Conservation (phyloP, 1,284 basidiomycete genomes). For the Phenoliferia sp. region DNA sequence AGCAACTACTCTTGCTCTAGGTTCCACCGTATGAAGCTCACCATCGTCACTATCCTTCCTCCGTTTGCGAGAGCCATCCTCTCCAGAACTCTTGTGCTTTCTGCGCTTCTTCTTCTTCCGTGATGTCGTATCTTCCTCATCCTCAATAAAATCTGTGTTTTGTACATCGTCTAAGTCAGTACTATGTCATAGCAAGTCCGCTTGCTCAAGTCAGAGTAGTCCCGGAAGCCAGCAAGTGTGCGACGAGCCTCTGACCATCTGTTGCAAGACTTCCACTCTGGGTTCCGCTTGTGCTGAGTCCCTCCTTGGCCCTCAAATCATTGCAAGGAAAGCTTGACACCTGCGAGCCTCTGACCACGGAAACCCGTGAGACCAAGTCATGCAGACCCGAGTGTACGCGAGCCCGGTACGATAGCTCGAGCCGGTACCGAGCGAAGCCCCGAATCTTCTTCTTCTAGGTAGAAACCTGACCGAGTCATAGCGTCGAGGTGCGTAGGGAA, state of each 20-base stretch:
- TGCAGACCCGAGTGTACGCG: background rate
- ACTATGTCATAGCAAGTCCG: background rate
- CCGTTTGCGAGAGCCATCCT: constrained; percentile 41
- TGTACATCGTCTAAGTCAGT: background rate
- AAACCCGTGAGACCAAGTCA: background rate
- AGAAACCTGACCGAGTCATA: background rate
- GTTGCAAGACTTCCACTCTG: too few relatives aligned
- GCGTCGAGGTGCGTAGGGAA: background rate
- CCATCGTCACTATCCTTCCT: constrained; percentile 23
- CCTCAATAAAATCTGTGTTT: constrained; percentile 64
- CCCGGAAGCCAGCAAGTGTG: background rate
- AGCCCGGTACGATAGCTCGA: background rate
- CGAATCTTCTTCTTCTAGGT: too few relatives aligned
- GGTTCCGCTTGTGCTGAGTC: background rate
- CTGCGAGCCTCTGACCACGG: background rate
- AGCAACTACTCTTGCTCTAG: constrained; percentile 29
- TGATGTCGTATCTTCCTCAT: constrained; percentile 65
- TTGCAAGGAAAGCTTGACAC: background rate
- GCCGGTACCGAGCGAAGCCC: too few relatives aligned
- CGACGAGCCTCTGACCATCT: too few relatives aligned
- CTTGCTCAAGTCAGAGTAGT: background rate
- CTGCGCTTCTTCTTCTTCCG: constrained; percentile 55
- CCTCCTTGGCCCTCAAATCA: background rate
- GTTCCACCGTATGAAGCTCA: background rate
- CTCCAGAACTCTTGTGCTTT: constrained; percentile 42